Conservation (phyloP, 164 flowering plant genomes). For the Tinospora cordifolia region DNA sequence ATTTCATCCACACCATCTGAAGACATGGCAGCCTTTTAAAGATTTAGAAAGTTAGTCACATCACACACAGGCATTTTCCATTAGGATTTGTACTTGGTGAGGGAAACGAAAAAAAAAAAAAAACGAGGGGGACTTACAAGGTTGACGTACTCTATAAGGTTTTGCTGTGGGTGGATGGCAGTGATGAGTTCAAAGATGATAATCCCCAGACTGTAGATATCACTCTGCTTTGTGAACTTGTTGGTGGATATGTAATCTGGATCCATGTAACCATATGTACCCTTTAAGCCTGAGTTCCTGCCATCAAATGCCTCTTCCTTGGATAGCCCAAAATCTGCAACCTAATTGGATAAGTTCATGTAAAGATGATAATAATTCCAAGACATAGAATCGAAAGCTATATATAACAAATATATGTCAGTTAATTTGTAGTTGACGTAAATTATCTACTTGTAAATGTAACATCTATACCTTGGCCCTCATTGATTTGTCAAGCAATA, state of each 20-base stretch:
- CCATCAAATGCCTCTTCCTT: constrained; percentile 80
- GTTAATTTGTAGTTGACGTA: neutral
- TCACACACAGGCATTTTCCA: neutral
- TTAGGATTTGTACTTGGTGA: neutral
- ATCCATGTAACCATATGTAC: constrained; percentile 95
- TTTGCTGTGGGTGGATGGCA: constrained; percentile 91
- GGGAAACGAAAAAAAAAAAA: too few species aligned
- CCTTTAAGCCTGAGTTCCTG: constrained; percentile 77
- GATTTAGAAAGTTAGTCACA: neutral
- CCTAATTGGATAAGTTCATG: constrained; percentile 32
- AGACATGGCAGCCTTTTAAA: constrained; percentile 73
- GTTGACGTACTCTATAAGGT: constrained; percentile 79
- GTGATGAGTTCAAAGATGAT: constrained; percentile 89
- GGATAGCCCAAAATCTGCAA: constrained; percentile 98
- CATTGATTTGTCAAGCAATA: constrained; percentile 69
- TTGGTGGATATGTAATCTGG: constrained; percentile 84
- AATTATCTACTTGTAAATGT: too few species aligned
- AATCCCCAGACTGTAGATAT: constrained; percentile 85
- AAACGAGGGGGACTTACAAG: constrained; percentile 49
- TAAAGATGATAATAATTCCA: neutral
- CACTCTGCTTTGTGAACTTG: constrained; percentile 88
- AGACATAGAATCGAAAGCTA: neutral
- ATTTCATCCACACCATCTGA: constrained; percentile 89
- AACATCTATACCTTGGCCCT: constrained; percentile 84
- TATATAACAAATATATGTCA: neutral